These are phyloP conservation scores for Adansonia grandidieri DNA, from an alignment of 441 rosid genomes.

Conservation along the genomic window DNA sequence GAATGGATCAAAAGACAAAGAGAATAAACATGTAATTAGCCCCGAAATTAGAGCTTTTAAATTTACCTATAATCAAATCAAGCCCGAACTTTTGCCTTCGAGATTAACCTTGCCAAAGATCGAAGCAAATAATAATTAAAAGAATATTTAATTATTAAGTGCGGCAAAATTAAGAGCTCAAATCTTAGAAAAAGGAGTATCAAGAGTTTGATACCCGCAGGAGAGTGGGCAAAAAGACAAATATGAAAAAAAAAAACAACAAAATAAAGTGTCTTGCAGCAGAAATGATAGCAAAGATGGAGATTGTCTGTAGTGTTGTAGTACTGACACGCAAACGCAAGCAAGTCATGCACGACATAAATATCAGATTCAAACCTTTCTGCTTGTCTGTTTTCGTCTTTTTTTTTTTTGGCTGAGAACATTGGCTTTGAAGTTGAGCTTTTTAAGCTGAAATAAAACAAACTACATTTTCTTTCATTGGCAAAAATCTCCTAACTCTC, in stretches of 20 bases:
- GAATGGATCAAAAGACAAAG: too few species aligned
- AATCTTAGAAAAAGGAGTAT: not conserved
- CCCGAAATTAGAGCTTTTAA: too few species aligned
- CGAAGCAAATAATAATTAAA: too few species aligned
- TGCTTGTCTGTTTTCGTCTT: not conserved
- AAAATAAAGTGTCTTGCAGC: conserved; percentile 31
- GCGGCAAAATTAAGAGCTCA: too few species aligned
- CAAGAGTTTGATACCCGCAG: not conserved
- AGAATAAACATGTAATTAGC: too few species aligned
- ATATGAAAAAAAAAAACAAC: not conserved
- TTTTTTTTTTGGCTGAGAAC: not conserved
- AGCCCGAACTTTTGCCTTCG: too few species aligned
- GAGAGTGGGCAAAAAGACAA: not conserved
- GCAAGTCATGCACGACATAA: conserved; percentile 44
- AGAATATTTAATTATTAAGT: too few species aligned
- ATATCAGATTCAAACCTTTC: not conserved
- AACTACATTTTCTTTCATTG: not conserved
- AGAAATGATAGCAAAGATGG: conserved; percentile 21
- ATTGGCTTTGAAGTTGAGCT: not conserved
- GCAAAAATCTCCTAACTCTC: not conserved
- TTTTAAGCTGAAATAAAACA: not conserved
- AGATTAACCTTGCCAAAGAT: too few species aligned
- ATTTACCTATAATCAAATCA: too few species aligned
- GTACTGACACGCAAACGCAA: conserved; percentile 39
- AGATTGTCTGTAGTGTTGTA: conserved; percentile 19